phyloP scores from a whole-genome alignment of 2,329 filamentous ascomycete genomes.

The Pseudonectria buxi region DNA sequence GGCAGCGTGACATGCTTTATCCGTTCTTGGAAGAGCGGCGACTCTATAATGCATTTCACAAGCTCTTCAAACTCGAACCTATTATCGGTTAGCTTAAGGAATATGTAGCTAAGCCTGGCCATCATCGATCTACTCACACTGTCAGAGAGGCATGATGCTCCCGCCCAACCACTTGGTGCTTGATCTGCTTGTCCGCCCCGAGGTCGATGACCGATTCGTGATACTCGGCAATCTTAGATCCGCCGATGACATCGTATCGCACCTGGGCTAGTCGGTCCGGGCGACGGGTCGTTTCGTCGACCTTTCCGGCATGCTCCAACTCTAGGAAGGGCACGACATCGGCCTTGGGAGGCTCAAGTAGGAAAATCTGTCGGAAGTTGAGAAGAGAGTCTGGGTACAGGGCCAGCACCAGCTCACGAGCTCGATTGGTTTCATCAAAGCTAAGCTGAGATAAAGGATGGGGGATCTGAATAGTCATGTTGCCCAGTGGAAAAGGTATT shows the following conservation, averaged over 20 bases:
- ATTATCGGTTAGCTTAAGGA: neutral
- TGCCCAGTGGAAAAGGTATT: neutral
- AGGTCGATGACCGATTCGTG: constrained; percentile 32
- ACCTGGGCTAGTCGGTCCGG: constrained; percentile 36
- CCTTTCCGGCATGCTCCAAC: constrained; percentile 29
- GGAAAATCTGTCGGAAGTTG: constrained; percentile 44
- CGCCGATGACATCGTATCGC: constrained; percentile 31
- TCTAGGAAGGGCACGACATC: constrained; percentile 40
- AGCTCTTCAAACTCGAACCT: constrained; percentile 32
- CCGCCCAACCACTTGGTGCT: constrained; percentile 20
- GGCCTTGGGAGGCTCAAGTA: constrained; percentile 44
- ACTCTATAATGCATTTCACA: constrained; percentile 21
- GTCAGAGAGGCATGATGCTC: constrained; percentile 26
- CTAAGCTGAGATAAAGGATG: constrained; percentile 28
- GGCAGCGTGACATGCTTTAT: constrained; percentile 22
- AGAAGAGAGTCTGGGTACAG: constrained; percentile 23
- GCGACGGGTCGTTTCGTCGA: constrained; percentile 19
- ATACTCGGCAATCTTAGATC: constrained; percentile 17
- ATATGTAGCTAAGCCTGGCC: too few relatives aligned
- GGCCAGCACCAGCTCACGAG: constrained; percentile 27
- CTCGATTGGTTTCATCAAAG: constrained; percentile 25
- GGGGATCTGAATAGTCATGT: constrained; percentile 10
- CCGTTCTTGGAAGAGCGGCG: constrained; percentile 25
- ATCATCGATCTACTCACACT: constrained; percentile 18
- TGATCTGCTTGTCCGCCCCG: constrained; percentile 13